phyloP scores from a whole-genome alignment of 176 grass and related monocot genomes.

The Avena atlantica region DNA sequence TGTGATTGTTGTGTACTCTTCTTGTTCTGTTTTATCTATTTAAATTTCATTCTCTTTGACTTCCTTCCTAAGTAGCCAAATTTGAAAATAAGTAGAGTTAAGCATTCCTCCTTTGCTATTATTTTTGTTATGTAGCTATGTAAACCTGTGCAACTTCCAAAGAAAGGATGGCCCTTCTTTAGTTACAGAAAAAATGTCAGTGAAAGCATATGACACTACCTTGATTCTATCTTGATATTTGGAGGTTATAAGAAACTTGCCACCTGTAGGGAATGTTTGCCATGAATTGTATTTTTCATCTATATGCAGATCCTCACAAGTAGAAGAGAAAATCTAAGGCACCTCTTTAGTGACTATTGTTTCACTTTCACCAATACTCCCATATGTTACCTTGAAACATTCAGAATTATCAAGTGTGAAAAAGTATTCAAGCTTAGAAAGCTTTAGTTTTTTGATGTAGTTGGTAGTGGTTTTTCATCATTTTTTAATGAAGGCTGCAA shows the following conservation, averaged over 20 bases:
- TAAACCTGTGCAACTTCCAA: neutral
- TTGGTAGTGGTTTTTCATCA: neutral
- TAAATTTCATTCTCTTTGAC: neutral
- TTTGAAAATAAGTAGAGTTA: neutral
- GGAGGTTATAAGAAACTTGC: neutral
- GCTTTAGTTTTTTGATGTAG: neutral
- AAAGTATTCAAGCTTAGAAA: neutral
- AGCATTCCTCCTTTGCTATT: neutral
- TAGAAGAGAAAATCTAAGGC: neutral
- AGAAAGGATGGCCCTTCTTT: neutral
- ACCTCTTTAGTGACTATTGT: neutral
- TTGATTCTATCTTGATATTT: neutral
- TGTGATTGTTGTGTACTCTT: neutral
- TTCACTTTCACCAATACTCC: neutral
- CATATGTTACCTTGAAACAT: neutral
- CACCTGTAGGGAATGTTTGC: neutral
- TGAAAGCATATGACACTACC: neutral
- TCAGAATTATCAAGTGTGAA: neutral
- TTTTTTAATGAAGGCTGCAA: slow-evolving; percentile 4
- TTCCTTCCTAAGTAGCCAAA: neutral
- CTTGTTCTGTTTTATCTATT: neutral
- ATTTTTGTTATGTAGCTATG: neutral
- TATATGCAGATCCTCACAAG: slow-evolving; percentile 5
- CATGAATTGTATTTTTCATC: neutral
- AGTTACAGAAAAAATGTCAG: neutral